Conservation (phyloP, 2,329 filamentous ascomycete species). For the Fusarium dimerum region DNA sequence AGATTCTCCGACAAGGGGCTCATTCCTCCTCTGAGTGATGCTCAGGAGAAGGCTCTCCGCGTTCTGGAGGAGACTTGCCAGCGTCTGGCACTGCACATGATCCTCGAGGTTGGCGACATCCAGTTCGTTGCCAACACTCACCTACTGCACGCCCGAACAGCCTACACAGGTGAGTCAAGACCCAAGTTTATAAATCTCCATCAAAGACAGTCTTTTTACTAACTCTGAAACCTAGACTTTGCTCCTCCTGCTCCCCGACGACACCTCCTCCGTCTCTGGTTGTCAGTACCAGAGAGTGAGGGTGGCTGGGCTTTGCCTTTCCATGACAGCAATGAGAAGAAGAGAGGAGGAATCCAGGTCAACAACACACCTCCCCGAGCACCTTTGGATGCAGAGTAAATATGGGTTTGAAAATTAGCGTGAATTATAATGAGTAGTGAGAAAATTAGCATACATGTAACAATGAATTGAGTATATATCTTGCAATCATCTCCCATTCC, state of each 20-base stretch:
- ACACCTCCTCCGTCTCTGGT: conserved; percentile 82
- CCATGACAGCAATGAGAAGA: conserved; percentile 79
- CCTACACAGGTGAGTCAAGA: conserved; percentile 55
- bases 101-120: conserved; percentile 84
- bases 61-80: conserved; percentile 70
- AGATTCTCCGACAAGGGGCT: conserved; percentile 73
- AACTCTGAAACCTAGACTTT: conserved; percentile 38
- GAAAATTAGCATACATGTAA: conserved; percentile 5
- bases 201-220: background rate
- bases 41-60: conserved; percentile 67
- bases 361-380: conserved; percentile 75
- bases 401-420: conserved; percentile 9
- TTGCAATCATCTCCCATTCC: too few species aligned
- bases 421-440: background rate
- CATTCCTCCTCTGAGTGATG: conserved; percentile 70
- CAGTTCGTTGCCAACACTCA: conserved; percentile 83
- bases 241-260: conserved; percentile 68
- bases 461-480: background rate
- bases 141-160: conserved; percentile 78
- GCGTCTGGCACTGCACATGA: conserved; percentile 75
- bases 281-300: conserved; percentile 78
- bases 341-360: conserved; percentile 86
- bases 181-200: too few species aligned
- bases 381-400: conserved; percentile 74
- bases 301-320: conserved; percentile 86